Evolutionary conservation across 2,329 filamentous ascomycete genomes (phyloP), one percentile per base, ranked within the genome.

Genomic region (Trichoderma gracile): DNA sequence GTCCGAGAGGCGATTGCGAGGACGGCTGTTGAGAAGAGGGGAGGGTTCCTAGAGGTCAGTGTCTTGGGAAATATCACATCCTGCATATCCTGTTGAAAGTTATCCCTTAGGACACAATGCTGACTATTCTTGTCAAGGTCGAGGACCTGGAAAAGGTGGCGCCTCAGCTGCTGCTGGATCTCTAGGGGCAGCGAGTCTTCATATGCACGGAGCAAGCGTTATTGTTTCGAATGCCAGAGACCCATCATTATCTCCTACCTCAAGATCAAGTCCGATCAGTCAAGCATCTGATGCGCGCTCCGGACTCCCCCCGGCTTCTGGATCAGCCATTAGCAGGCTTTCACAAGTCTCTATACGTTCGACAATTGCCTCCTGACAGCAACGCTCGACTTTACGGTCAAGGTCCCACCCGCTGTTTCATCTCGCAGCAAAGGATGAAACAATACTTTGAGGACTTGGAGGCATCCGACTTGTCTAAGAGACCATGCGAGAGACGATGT

Each of bases 91-190:
- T 42, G 30, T 33, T 17, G 17, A 14, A 17, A 21, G 27, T 8
- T 33, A 4, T 1, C 49, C 45, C 17, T 10, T 9, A 8, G 19
- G 12, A 25, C 14, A 14, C 58, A 45, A 63, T 40, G 49, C 64
- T 70, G 57, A 71, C 68, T 59, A 49, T 38, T 25, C 3, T 10
- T 45, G 63, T 25, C 23, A 25, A 93, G 85, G 89, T 96, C 52
- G 92, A 96, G 73, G 93, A 97, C 79, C 74, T 98, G 66, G 93
- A 97, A 79, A 95, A 92, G 77, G 81, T 96, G 70, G 90, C 91
- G 15, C 91, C 91, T 63, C 92, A 96, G 77, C 79, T 97, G 72
- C 77, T 96, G 70, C 81, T 97, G 74, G 94, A 98, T 76, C 90
- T 97, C 68, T 97, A 78, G 82, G 69, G 30, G 30, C 3, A 8